These are phyloP conservation scores for Rhododendron molle DNA, from an alignment of 148 eudicot species.

Conservation along the genomic window DNA sequence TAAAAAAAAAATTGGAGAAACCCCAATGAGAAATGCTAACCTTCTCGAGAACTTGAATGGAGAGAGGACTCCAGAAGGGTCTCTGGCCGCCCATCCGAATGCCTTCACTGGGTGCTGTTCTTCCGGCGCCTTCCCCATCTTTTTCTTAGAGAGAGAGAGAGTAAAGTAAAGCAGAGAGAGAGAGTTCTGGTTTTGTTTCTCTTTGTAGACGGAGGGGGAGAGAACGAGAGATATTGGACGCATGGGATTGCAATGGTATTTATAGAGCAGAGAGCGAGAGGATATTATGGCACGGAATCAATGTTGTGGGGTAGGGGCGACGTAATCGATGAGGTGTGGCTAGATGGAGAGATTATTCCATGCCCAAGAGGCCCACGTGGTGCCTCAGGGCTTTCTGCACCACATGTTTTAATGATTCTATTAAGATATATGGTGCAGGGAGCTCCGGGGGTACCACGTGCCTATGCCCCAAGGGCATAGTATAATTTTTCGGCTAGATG, in stretches of 20 bases:
- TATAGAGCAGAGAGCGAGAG: not conserved
- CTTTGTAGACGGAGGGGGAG: not conserved
- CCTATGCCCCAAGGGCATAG: too few species aligned
- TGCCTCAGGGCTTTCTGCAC: too few species aligned
- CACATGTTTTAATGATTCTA: too few species aligned
- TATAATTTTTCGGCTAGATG: too few species aligned
- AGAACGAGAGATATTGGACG: not conserved
- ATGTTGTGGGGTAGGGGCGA: not conserved
- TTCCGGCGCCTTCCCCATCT: not conserved
- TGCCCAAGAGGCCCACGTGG: too few species aligned
- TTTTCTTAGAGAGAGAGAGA: not conserved
- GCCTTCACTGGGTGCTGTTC: conserved; percentile 9
- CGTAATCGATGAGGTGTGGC: not conserved
- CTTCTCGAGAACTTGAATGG: conserved; percentile 7
- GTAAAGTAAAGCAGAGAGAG: not conserved
- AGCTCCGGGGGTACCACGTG: too few species aligned
- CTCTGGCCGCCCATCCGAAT: conserved; percentile 7
- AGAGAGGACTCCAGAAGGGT: conserved; percentile 2
- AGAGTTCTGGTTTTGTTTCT: not conserved
- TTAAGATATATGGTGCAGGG: too few species aligned
- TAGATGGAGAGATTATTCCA: too few species aligned
- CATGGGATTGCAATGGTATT: not conserved
- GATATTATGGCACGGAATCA: too few species aligned
- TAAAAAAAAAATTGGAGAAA: too few species aligned
- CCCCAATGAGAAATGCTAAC: not conserved